These are phyloP conservation scores for Vitis cinerea DNA, from an alignment of 164 flowering plant genomes.

Conservation along the genomic window DNA sequence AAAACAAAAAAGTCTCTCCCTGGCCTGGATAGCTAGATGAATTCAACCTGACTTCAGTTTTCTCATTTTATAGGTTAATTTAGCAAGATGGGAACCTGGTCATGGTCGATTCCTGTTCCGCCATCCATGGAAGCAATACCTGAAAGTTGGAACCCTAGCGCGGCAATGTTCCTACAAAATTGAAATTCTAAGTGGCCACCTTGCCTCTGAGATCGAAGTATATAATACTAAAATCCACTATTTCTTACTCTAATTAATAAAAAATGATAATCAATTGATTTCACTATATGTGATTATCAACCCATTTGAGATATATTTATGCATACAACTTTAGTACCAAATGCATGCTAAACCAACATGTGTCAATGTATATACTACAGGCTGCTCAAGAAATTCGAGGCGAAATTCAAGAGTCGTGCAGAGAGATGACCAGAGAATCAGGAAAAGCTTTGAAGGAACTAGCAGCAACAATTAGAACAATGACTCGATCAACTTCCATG, in stretches of 20 bases:
- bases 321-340: no score
- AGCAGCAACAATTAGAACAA: conserved; percentile 10
- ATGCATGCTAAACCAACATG: no score
- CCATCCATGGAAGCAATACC: conserved; percentile 21
- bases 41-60: background rate
- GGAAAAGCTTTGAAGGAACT: conserved; percentile 22
- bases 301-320: background rate
- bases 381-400: conserved; percentile 6
- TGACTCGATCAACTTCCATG: conserved; percentile 3
- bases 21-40: no score
- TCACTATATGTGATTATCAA: background rate
- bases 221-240: background rate
- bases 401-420: conserved; percentile 8
- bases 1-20: background rate
- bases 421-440: conserved; percentile 14
- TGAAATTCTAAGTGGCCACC: conserved; percentile 8
- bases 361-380: conserved; percentile 4
- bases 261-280: background rate
- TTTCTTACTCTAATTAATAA: background rate
- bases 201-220: conserved; percentile 5
- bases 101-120: conserved; percentile 17
- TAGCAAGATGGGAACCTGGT: conserved; percentile 18
- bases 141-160: conserved; percentile 9
- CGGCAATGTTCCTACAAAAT: conserved; percentile 14
- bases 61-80: conserved; percentile 10